Evolutionary conservation across 2,329 filamentous ascomycete genomes (phyloP).

Genomic region (Fusarium pininemorale): DNA sequence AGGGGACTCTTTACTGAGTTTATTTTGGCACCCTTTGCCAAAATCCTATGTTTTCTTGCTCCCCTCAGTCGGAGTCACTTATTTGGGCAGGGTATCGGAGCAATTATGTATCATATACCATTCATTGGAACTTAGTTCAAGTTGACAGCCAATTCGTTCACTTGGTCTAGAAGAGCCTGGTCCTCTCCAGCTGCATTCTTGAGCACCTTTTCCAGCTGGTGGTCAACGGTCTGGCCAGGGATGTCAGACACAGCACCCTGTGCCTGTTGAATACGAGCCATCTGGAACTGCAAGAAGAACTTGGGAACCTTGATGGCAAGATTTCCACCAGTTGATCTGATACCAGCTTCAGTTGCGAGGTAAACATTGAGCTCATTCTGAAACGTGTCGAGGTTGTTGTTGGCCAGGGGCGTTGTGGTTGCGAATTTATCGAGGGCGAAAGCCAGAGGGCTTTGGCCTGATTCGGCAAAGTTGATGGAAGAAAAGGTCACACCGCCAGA

Average conservation of each 20-base stretch:
- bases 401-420: slow-evolving; percentile 59
- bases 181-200: slow-evolving; percentile 63
- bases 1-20: too few species aligned
- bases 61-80: slow-evolving; percentile 19
- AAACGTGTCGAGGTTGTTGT: slow-evolving; percentile 60
- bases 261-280: slow-evolving; percentile 66
- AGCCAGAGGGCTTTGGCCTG: slow-evolving; percentile 57
- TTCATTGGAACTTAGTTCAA: slow-evolving; percentile 24
- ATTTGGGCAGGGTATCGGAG: slow-evolving; percentile 25
- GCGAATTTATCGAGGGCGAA: slow-evolving; percentile 65
- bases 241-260: slow-evolving; percentile 63
- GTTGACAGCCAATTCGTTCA: slow-evolving; percentile 52
- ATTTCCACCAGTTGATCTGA: slow-evolving; percentile 62
- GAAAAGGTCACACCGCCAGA: slow-evolving; percentile 62
- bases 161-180: slow-evolving; percentile 60
- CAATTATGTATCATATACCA: slow-evolving; percentile 30
- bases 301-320: slow-evolving; percentile 69
- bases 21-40: neutral
- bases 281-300: slow-evolving; percentile 69
- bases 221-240: slow-evolving; percentile 63
- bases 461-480: slow-evolving; percentile 64
- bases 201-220: slow-evolving; percentile 65
- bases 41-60: neutral
- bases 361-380: slow-evolving; percentile 65
- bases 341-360: slow-evolving; percentile 66